phyloP scores from a whole-genome alignment of 495 filamentous ascomycete species.

The Tetracladium setigerum region DNA sequence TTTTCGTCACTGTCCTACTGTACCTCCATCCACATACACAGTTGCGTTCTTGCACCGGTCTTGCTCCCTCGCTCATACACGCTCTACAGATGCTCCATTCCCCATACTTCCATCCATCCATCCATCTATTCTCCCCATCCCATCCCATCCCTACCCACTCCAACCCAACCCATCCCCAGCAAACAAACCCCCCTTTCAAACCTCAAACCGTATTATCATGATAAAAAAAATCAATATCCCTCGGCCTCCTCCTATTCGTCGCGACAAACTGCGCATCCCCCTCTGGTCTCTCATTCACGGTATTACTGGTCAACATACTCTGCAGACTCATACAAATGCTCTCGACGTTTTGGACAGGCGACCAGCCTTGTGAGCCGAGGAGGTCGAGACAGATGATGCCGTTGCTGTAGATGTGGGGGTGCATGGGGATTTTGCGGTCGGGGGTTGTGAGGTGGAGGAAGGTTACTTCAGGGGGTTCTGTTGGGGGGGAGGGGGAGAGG shows the following conservation, averaged over 20 bases:
- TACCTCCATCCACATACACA: no score
- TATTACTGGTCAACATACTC: slow-evolving; percentile 95
- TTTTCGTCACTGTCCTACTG: no score
- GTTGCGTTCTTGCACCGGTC: no score
- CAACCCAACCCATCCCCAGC: no score
- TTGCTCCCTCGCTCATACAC: no score
- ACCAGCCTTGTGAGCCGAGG: slow-evolving; percentile 81
- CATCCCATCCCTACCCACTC: no score
- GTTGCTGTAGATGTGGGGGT: slow-evolving; percentile 97
- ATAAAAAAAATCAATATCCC: slow-evolving; percentile 83
- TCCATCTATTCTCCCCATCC: not conserved
- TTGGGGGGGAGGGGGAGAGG: not conserved
- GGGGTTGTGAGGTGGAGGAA: slow-evolving; percentile 53
- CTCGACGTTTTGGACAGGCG: slow-evolving; percentile 93
- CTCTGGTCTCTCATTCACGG: slow-evolving; percentile 76
- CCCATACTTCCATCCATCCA: no score
- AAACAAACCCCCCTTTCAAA: not conserved
- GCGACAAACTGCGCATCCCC: slow-evolving; percentile 83
- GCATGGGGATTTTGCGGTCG: slow-evolving; percentile 77
- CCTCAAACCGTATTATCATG: slow-evolving; percentile 77
- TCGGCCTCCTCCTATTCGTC: slow-evolving; percentile 64
- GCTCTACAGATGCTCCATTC: no score
- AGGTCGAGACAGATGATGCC: slow-evolving; percentile 97
- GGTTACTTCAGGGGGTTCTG: slow-evolving; percentile 88
- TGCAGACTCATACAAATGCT: slow-evolving; percentile 96